Base-by-base conservation (phyloP, 768 basidiomycete genomes). In the Goffeauzyma gilvescens region DNA sequence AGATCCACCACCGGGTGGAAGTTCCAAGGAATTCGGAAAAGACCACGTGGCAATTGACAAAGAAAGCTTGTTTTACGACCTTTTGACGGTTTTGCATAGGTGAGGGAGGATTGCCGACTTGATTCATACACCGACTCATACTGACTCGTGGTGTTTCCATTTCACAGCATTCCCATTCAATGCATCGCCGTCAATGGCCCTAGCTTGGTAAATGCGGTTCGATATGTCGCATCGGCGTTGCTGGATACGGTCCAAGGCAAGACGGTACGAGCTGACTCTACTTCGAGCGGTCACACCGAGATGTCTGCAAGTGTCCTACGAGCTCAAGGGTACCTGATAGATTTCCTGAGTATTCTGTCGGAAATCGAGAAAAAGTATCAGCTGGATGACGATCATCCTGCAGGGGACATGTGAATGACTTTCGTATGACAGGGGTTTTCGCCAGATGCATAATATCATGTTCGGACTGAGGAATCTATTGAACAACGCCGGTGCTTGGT, bases 301-400 rank as follows among this genome's bases (percentile, higher is more conserved):
- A 21, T 28, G 7, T 38, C 79, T 44, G 78, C 73, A 5, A 79
- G 76, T 32, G 81, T 81, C 32, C 79, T 81, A 31, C 73, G 83
- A 27, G 86, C 85, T 3, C 81, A 87, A 55, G 78, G 76, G 25
- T 86, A 83, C 63, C 71, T 87, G 43, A 84, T 81, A 81, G 85
- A 89, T 67, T 90, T 90, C 65, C 66, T 89, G 21, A 82, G 79
- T 39, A 86, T 90, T 50, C 63, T 90, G 32, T 82, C 79, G 27
- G 86, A 89, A 66, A 86, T 90, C 52, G 86, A 89, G 57, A 70
- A 79, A 49, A 82, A 87, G 63, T 89, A 89, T 69, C 64, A 82
- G 39, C 50, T 57, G 32, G 49, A 49, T 25, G 57, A 62, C 37
- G 52, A 53, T 12, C 27, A 30, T 18, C n/a, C n/a, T n/a, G n/a